Evolutionary conservation across 2,329 filamentous ascomycete genomes (phyloP).

Genomic region (Leptodontidium sp.): DNA sequence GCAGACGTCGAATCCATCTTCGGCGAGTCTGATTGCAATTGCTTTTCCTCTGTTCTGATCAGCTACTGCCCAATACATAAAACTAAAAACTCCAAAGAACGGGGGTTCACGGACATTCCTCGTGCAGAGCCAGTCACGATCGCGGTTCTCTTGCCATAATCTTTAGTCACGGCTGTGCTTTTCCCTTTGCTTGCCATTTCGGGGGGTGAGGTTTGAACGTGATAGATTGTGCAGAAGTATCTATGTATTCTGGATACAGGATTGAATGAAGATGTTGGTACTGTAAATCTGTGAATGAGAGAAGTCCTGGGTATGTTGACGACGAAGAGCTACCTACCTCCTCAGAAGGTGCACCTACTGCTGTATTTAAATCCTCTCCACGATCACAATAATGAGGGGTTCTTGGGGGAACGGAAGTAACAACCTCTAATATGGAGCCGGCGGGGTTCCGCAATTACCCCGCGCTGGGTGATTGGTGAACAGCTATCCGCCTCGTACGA

Average conservation of each 20-base stretch:
- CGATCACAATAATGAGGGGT: constrained; percentile 2
- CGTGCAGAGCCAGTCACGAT: constrained; percentile 52
- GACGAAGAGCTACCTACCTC: neutral
- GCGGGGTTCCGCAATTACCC: constrained; percentile 15
- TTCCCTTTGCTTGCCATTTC: constrained; percentile 31
- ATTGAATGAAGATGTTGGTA: neutral
- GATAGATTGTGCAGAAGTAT: neutral
- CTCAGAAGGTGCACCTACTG: neutral
- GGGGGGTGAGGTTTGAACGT: neutral
- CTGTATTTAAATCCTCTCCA: neutral
- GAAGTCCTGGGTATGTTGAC: neutral
- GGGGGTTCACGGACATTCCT: constrained; percentile 48
- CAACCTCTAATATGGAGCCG: neutral
- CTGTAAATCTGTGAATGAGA: neutral
- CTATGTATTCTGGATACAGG: neutral
- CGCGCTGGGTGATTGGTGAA: constrained; percentile 9
- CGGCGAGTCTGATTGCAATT: constrained; percentile 68
- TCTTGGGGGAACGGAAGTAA: constrained; percentile 10
- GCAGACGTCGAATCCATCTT: constrained; percentile 71
- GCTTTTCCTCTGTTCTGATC: constrained; percentile 59
- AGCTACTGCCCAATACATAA: neutral
- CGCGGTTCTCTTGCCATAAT: constrained; percentile 46
- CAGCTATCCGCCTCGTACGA: neutral
- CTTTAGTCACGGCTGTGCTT: constrained; percentile 41
- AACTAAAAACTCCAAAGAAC: neutral